Percentiles rank a stretch among this genome's conserved stretches.
phyloP scores from a whole-genome alignment of 495 filamentous ascomycete genomes.

The Xylaria sp. region DNA sequence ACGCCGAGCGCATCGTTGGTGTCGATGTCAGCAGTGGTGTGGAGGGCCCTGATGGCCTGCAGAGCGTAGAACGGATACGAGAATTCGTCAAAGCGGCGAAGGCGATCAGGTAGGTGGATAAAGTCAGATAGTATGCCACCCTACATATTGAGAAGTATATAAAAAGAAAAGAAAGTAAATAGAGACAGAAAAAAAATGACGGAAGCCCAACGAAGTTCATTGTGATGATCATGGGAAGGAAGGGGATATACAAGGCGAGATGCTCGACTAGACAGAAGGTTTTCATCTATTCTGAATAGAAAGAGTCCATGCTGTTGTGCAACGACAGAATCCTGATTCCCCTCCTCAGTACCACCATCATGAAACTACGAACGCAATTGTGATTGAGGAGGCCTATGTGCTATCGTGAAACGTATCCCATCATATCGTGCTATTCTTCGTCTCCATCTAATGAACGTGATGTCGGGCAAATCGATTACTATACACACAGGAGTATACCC shows the following conservation, averaged over 20 bases:
- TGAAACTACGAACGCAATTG: background rate
- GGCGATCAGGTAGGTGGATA: constrained; percentile 45
- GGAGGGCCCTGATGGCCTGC: constrained; percentile 75
- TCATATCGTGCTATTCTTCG: background rate
- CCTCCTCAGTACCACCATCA: background rate
- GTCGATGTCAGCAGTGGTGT: constrained; percentile 96
- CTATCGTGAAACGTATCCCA: constrained; percentile 5
- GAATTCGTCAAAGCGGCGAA: constrained; percentile 81
- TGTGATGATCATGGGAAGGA: background rate
- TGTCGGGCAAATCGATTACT: background rate
- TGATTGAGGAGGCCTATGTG: background rate
- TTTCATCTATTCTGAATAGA: background rate
- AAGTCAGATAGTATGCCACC: background rate
- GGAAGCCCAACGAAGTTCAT: background rate
- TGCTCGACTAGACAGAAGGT: background rate
- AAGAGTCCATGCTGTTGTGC: background rate
- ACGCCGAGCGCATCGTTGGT: constrained; percentile 68
- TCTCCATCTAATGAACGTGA: constrained; percentile 7
- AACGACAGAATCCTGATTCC: background rate
- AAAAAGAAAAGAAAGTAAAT: constrained; percentile 13
- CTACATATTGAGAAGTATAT: background rate
- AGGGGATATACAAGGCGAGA: background rate
- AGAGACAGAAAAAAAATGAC: background rate
- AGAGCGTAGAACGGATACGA: constrained; percentile 82
- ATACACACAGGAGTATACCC: background rate